Conservation (phyloP, 345 rosid species). For the Lepidium africanum region DNA sequence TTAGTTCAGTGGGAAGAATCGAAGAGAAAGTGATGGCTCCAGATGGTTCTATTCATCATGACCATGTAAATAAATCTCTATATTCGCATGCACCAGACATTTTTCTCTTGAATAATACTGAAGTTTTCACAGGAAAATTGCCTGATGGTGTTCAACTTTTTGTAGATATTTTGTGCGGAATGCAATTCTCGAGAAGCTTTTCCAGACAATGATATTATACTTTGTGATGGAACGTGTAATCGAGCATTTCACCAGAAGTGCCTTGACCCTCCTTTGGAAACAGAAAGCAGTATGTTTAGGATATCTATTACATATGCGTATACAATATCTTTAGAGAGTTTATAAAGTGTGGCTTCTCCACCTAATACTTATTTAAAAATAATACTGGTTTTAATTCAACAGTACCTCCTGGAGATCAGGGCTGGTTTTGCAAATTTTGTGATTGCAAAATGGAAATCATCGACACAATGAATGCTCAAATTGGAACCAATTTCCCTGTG, state of each 20-base stretch:
- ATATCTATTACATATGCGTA: background rate
- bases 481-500: constrained; percentile 64
- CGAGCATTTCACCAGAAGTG: constrained; percentile 93
- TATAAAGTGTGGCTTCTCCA: background rate
- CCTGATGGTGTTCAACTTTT: constrained; percentile 5
- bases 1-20: constrained; percentile 78
- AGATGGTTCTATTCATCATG: constrained; percentile 94
- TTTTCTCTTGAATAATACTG: background rate
- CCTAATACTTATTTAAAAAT: background rate
- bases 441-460: constrained; percentile 86
- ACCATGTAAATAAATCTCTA: constrained; percentile 48
- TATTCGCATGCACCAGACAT: background rate
- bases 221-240: constrained; percentile 96
- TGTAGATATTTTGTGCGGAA: constrained; percentile 88
- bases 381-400: constrained; percentile 25
- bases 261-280: constrained; percentile 86
- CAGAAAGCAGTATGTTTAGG: constrained; percentile 60
- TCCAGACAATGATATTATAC: constrained; percentile 83
- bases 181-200: constrained; percentile 83
- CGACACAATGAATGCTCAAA: constrained; percentile 88
- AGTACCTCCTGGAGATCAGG: constrained; percentile 97
- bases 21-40: constrained; percentile 80
- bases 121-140: background rate
- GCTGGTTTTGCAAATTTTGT: constrained; percentile 95
- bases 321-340: background rate